These are phyloP conservation scores for Rhodomyrtus psidioides DNA, from an alignment of 441 rosid genomes.

Conservation along the genomic window DNA sequence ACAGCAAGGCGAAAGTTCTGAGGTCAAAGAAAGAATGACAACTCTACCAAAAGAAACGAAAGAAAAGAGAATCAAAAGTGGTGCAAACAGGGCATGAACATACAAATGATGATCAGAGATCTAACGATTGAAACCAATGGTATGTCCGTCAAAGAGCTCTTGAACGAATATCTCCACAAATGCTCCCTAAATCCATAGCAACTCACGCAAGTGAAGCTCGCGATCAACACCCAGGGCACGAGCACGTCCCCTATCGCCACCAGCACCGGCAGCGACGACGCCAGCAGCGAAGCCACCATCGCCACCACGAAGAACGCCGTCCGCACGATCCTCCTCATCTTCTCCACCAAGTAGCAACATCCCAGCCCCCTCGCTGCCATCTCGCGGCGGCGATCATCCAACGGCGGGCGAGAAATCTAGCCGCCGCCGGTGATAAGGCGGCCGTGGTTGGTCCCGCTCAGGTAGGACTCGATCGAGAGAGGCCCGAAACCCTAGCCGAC, in stretches of 20 bases:
- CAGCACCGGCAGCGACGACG: slow-evolving; percentile 72
- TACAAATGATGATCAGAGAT: slow-evolving; percentile 69
- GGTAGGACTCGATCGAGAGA: background rate
- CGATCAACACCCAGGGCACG: slow-evolving; percentile 47
- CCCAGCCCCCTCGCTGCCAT: slow-evolving; percentile 37
- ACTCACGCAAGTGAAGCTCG: slow-evolving; percentile 65
- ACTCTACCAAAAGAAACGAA: background rate
- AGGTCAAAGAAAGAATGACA: background rate
- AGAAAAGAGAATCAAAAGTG: background rate
- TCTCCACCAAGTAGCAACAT: slow-evolving; percentile 43
- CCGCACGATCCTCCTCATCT: slow-evolving; percentile 48
- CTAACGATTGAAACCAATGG: slow-evolving; percentile 71
- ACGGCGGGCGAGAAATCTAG: background rate
- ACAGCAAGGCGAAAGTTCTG: background rate
- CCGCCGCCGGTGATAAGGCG: background rate
- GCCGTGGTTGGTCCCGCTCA: background rate
- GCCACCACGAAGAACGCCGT: slow-evolving; percentile 82
- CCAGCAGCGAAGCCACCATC: slow-evolving; percentile 81
- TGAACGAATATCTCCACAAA: slow-evolving; percentile 55
- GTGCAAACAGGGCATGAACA: background rate
- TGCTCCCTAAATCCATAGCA: slow-evolving; percentile 53
- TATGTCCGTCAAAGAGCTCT: slow-evolving; percentile 68
- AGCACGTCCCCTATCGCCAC: slow-evolving; percentile 66
- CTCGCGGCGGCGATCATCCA: background rate
- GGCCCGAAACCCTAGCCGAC: slow-evolving; percentile 13